Percentiles rank a stretch among this genome's conserved stretches.
phyloP scores from a whole-genome alignment of 129 eudicot species.

The Chrysanthemum lavandulifolium region DNA sequence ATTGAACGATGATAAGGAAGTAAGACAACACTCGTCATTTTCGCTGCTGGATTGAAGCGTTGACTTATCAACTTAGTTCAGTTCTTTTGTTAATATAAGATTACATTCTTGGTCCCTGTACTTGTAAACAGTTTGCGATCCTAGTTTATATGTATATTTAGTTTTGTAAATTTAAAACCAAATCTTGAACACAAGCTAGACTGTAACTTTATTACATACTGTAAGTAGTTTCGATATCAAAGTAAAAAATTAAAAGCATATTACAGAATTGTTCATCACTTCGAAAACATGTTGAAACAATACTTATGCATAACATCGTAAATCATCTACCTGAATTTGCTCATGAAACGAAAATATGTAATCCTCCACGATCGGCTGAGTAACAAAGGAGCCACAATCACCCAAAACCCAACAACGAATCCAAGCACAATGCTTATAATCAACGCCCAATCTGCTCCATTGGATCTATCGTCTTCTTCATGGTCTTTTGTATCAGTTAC shows the following conservation, averaged over 20 bases:
- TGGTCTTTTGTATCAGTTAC: not conserved
- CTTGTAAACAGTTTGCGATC: no score
- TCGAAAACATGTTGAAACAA: not conserved
- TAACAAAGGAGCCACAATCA: constrained; percentile 14
- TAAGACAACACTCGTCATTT: no score
- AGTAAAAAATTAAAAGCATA: not conserved
- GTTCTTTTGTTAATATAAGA: no score
- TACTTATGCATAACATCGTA: constrained; percentile 14
- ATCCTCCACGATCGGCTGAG: constrained; percentile 16
- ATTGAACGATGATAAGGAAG: no score
- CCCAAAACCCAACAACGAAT: constrained; percentile 14
- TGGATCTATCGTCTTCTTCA: not conserved
- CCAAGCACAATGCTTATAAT: constrained; percentile 14
- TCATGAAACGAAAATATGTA: constrained; percentile 4
- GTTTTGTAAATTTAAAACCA: no score
- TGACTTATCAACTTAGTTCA: no score
- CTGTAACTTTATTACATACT: no score
- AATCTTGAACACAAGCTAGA: no score
- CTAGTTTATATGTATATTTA: no score
- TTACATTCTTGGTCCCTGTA: no score
- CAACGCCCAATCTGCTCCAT: constrained; percentile 9
- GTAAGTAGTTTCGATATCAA: no score
- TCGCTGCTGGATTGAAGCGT: no score
- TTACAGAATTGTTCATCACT: constrained; percentile 1
- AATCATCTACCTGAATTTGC: not conserved